Evolutionary conservation across 305 asterid species (phyloP).

Genomic region (Fraxinus floribunda): DNA sequence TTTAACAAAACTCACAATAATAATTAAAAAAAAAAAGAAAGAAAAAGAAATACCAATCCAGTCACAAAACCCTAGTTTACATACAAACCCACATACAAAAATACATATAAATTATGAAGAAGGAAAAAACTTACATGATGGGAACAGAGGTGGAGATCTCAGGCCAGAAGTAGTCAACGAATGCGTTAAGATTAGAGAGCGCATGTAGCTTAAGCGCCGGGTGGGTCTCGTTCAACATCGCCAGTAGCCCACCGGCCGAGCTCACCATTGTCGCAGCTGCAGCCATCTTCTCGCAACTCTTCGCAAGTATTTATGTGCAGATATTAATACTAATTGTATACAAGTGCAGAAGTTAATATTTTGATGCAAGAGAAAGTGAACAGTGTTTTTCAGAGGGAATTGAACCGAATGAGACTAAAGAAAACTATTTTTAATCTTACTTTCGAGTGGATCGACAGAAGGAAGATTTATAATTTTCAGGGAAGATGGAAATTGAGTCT

Average conservation of each 20-base stretch:
- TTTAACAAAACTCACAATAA: not conserved
- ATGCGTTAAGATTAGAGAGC: slow-evolving; percentile 74
- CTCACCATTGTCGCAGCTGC: slow-evolving; percentile 78
- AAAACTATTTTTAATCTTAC: not conserved
- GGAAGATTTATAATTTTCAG: not conserved
- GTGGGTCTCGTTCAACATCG: slow-evolving; percentile 78
- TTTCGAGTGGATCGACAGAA: not conserved
- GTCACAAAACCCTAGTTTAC: slow-evolving; percentile 4
- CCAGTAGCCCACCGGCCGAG: slow-evolving; percentile 85
- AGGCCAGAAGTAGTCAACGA: slow-evolving; percentile 93
- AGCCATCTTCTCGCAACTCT: slow-evolving; percentile 33
- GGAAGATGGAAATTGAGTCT: not conserved
- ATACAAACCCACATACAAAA: not conserved
- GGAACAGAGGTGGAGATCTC: slow-evolving; percentile 92
- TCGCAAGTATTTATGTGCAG: not conserved
- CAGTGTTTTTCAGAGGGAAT: not conserved
- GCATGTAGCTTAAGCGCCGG: slow-evolving; percentile 89
- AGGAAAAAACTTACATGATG: slow-evolving; percentile 46
- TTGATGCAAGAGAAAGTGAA: slow-evolving; percentile 9
- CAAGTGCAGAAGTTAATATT: not conserved
- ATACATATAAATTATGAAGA: not conserved
- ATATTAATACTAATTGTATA: not conserved
- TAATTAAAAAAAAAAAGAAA: not conserved
- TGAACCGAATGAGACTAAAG: not conserved
- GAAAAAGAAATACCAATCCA: not conserved